Evolutionary conservation across 2,329 filamentous ascomycete genomes (phyloP).

Genomic region (Trichophyton simii): DNA sequence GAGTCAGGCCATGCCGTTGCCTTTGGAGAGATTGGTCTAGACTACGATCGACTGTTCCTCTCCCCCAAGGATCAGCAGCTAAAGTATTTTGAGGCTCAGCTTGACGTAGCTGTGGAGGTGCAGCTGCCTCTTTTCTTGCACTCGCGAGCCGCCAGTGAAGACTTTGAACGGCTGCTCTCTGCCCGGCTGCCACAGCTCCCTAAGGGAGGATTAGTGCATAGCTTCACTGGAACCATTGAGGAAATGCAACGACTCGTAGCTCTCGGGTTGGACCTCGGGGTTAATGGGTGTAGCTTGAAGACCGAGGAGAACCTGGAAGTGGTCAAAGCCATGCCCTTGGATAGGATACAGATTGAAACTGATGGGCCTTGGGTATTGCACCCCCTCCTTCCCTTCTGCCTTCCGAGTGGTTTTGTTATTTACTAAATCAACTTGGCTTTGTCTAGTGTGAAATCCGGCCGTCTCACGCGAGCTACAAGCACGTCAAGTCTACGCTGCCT

Average conservation of each 20-base stretch:
- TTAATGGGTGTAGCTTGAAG: slow-evolving; percentile 95
- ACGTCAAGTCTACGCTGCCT: slow-evolving; percentile 56
- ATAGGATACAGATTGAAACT: slow-evolving; percentile 83
- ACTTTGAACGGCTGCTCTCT: slow-evolving; percentile 65
- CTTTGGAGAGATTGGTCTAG: slow-evolving; percentile 89
- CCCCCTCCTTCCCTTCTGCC: not conserved
- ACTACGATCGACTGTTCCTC: slow-evolving; percentile 84
- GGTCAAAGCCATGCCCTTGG: slow-evolving; percentile 64
- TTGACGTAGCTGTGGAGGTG: slow-evolving; percentile 62
- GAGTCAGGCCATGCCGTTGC: slow-evolving; percentile 53
- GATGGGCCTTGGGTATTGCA: slow-evolving; percentile 67
- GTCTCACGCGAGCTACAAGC: slow-evolving; percentile 72
- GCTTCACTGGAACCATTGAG: slow-evolving; percentile 76
- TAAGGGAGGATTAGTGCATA: slow-evolving; percentile 76
- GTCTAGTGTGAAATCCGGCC: slow-evolving; percentile 73
- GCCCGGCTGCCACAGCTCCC: slow-evolving; percentile 53
- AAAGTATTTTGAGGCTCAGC: slow-evolving; percentile 71
- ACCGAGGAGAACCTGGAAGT: slow-evolving; percentile 82
- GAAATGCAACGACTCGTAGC: slow-evolving; percentile 73
- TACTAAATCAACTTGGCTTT: not conserved
- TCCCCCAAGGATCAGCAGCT: slow-evolving; percentile 68
- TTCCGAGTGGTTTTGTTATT: not conserved
- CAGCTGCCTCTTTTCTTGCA: slow-evolving; percentile 85
- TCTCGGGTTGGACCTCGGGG: slow-evolving; percentile 76
- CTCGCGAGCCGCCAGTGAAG: slow-evolving; percentile 70